These are phyloP conservation scores for Exophiala viscosa DNA, from an alignment of 2,329 filamentous ascomycete species.

Conservation along the genomic window DNA sequence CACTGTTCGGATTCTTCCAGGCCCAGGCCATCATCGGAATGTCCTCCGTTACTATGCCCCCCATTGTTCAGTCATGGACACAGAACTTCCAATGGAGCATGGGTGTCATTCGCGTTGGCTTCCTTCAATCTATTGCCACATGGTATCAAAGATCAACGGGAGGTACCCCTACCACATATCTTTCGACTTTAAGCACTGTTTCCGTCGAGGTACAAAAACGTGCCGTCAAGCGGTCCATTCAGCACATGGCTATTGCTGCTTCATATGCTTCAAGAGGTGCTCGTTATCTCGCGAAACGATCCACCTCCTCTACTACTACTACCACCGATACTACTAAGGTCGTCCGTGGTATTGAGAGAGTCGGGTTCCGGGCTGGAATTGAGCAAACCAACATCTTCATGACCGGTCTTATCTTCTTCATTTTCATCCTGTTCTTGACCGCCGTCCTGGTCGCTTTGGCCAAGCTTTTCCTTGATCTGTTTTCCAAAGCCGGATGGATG, in stretches of 20 bases:
- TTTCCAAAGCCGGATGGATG: slow-evolving; percentile 71
- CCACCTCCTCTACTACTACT: slow-evolving; percentile 43
- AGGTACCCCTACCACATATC: slow-evolving; percentile 73
- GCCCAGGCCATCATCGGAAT: slow-evolving; percentile 88
- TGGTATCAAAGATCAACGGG: slow-evolving; percentile 96
- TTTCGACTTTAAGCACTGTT: slow-evolving; percentile 68
- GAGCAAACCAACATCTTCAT: slow-evolving; percentile 91
- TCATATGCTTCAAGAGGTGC: slow-evolving; percentile 13
- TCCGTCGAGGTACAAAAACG: slow-evolving; percentile 79
- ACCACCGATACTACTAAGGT: slow-evolving; percentile 50
- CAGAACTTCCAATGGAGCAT: slow-evolving; percentile 98
- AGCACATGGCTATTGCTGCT: slow-evolving; percentile 29
- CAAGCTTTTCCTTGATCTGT: slow-evolving; percentile 75
- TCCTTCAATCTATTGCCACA: slow-evolving; percentile 82
- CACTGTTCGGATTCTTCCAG: slow-evolving; percentile 94
- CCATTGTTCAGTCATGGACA: slow-evolving; percentile 87
- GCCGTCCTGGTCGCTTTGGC: slow-evolving; percentile 70
- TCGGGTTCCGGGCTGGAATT: slow-evolving; percentile 79
- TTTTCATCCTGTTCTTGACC: slow-evolving; percentile 74
- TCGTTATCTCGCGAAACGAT: slow-evolving; percentile 51
- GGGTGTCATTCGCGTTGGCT: slow-evolving; percentile 85
- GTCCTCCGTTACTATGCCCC: slow-evolving; percentile 74
- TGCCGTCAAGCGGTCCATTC: slow-evolving; percentile 43
- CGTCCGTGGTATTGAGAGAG: slow-evolving; percentile 81
- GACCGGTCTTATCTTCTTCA: slow-evolving; percentile 85